These are phyloP conservation scores for Rhododendron williamsianum DNA, from an alignment of 148 eudicot species.

Conservation along the genomic window DNA sequence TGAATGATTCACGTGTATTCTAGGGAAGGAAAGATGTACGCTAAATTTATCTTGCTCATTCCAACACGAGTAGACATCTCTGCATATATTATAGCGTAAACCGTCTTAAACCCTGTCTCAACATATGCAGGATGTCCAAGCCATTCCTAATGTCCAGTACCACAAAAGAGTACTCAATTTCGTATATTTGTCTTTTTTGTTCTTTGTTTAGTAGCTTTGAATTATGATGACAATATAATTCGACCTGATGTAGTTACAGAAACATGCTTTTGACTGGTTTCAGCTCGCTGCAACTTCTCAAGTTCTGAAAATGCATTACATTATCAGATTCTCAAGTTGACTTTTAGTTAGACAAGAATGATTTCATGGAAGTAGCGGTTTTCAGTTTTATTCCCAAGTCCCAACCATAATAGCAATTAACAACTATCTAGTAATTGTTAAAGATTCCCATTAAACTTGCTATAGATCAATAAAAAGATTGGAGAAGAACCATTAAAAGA, in stretches of 20 bases:
- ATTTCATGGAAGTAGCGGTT: background rate
- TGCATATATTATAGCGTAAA: background rate
- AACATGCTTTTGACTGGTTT: background rate
- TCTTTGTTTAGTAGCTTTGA: background rate
- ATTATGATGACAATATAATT: background rate
- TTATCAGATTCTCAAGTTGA: background rate
- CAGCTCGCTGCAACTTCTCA: background rate
- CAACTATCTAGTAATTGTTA: background rate
- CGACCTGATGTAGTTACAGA: background rate
- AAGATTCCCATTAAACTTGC: background rate
- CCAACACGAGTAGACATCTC: background rate
- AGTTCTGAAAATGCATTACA: background rate
- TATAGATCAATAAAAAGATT: background rate
- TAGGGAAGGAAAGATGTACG: background rate
- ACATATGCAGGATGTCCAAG: background rate
- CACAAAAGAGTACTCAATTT: background rate
- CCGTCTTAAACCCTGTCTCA: background rate
- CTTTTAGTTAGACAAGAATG: background rate
- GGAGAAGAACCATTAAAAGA: background rate
- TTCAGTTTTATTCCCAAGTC: background rate
- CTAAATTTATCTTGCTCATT: background rate
- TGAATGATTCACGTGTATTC: background rate
- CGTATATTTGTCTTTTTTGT: background rate
- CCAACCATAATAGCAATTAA: background rate
- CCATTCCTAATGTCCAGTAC: background rate